Evolutionary conservation across 306 rosid genomes (phyloP).

Genomic region (Sindora glabra): DNA sequence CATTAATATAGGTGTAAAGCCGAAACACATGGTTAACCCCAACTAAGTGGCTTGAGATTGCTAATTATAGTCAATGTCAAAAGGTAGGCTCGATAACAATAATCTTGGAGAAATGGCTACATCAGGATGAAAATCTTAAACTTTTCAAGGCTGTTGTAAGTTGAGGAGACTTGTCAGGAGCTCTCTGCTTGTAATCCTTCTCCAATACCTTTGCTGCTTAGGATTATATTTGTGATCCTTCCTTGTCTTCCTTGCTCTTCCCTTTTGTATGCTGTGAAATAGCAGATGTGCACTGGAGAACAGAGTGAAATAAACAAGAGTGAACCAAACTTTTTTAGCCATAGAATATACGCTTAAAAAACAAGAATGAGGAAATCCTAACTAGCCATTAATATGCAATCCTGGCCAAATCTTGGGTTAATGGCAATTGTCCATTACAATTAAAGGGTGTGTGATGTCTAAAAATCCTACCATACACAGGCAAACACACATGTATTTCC

Average conservation of each 20-base stretch:
- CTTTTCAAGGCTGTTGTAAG: slow-evolving; percentile 62
- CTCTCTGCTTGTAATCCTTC: slow-evolving; percentile 92
- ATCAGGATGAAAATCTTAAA: slow-evolving; percentile 68
- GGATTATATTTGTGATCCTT: slow-evolving; percentile 72
- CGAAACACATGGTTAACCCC: slow-evolving; percentile 16
- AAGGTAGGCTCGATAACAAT: slow-evolving; percentile 6
- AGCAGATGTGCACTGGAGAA: slow-evolving; percentile 72
- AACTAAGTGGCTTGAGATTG: slow-evolving; percentile 14
- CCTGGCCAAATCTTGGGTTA: not conserved
- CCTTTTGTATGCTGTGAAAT: slow-evolving; percentile 79
- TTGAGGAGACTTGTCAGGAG: slow-evolving; percentile 82
- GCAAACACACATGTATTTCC: not conserved
- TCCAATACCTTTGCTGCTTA: slow-evolving; percentile 71
- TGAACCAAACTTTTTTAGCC: slow-evolving; percentile 17
- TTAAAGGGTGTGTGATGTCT: too few species aligned
- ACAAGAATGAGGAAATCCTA: slow-evolving; percentile 1
- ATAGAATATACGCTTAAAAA: slow-evolving; percentile 1
- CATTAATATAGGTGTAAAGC: slow-evolving; percentile 2
- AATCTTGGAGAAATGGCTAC: slow-evolving; percentile 18
- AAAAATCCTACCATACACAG: not conserved
- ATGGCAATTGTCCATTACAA: not conserved
- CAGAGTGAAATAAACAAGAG: too few species aligned
- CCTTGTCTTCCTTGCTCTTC: slow-evolving; percentile 86
- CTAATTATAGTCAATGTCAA: slow-evolving; percentile 16
- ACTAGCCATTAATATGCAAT: not conserved